A percentile compares a stretch with the other conserved stretches of the same genome.
These are phyloP conservation scores for Truncatella angustata DNA, from an alignment of 2,329 filamentous ascomycete genomes.

Conservation along the genomic window DNA sequence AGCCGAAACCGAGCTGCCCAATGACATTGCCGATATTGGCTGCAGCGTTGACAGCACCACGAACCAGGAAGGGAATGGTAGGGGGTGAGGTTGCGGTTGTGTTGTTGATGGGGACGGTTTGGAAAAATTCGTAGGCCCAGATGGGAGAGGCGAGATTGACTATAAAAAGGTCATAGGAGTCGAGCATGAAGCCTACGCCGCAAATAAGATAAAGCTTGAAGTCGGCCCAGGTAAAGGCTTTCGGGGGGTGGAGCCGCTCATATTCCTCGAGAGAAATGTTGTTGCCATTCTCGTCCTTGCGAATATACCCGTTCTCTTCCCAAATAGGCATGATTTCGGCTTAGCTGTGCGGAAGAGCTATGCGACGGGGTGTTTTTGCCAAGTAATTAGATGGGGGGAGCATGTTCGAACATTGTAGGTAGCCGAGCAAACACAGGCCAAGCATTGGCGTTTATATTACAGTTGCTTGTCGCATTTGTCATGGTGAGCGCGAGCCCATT, in stretches of 20 bases:
- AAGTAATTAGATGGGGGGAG: background rate
- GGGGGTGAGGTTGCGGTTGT: slow-evolving; percentile 43
- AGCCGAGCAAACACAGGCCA: background rate
- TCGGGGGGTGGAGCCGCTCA: slow-evolving; percentile 14
- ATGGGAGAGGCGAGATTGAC: slow-evolving; percentile 7
- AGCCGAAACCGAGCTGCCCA: slow-evolving; percentile 62
- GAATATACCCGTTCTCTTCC: slow-evolving; percentile 6
- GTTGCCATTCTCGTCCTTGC: slow-evolving; percentile 11
- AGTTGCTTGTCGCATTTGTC: background rate
- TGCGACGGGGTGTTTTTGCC: background rate
- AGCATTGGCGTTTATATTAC: background rate
- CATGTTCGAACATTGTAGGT: background rate
- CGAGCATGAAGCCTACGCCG: slow-evolving; percentile 8
- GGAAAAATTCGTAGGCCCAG: slow-evolving; percentile 9
- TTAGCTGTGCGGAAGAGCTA: background rate
- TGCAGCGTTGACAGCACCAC: slow-evolving; percentile 64
- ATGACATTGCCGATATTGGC: slow-evolving; percentile 64
- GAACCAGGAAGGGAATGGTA: slow-evolving; percentile 29
- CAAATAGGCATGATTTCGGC: slow-evolving; percentile 23
- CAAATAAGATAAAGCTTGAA: slow-evolving; percentile 8
- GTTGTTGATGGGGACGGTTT: slow-evolving; percentile 21
- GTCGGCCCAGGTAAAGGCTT: slow-evolving; percentile 5
- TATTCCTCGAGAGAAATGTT: slow-evolving; percentile 18
- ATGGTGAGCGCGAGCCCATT: background rate
- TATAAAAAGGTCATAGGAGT: slow-evolving; percentile 9